phyloP scores from a whole-genome alignment of 768 basidiomycete genomes.

The Galerina sulciceps region DNA sequence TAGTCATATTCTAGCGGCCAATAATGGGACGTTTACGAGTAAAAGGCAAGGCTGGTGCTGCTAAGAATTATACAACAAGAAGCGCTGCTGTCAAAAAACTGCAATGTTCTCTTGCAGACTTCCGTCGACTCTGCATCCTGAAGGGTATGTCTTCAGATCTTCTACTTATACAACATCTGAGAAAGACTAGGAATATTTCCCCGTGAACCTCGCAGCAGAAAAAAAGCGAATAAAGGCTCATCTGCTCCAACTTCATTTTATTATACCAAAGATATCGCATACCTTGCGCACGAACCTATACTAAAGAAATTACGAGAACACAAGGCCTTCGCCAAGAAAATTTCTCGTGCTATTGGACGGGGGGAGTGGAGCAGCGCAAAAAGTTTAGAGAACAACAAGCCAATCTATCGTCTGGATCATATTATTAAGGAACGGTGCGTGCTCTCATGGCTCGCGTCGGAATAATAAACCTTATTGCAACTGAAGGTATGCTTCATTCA shows the following conservation, averaged over 20 bases:
- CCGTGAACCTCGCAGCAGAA: constrained; percentile 89
- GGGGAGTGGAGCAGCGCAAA: constrained; percentile 97
- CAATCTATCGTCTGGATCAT: constrained; percentile 90
- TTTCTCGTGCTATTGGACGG: constrained; percentile 89
- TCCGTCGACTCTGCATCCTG: constrained; percentile 93
- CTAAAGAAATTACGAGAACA: constrained; percentile 93
- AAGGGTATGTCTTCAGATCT: constrained; percentile 64
- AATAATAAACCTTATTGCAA: neutral
- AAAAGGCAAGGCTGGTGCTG: constrained; percentile 91
- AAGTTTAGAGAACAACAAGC: constrained; percentile 91
- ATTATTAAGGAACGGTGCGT: constrained; percentile 95
- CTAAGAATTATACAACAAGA: constrained; percentile 90
- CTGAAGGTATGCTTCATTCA: constrained; percentile 91
- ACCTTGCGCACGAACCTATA: constrained; percentile 95
- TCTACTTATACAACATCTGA: neutral
- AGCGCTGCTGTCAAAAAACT: constrained; percentile 92
- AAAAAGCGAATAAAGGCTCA: constrained; percentile 96
- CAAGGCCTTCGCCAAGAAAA: constrained; percentile 97
- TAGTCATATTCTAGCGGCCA: constrained; percentile 1
- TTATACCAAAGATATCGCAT: constrained; percentile 97
- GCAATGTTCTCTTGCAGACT: constrained; percentile 96
- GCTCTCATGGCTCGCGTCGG: neutral
- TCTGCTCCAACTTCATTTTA: constrained; percentile 98
- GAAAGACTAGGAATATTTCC: constrained; percentile 85
- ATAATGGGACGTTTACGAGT: constrained; percentile 73